These are phyloP conservation scores for Fusarium sp. DNA, from an alignment of 2,329 filamentous ascomycete genomes.

Conservation along the genomic window DNA sequence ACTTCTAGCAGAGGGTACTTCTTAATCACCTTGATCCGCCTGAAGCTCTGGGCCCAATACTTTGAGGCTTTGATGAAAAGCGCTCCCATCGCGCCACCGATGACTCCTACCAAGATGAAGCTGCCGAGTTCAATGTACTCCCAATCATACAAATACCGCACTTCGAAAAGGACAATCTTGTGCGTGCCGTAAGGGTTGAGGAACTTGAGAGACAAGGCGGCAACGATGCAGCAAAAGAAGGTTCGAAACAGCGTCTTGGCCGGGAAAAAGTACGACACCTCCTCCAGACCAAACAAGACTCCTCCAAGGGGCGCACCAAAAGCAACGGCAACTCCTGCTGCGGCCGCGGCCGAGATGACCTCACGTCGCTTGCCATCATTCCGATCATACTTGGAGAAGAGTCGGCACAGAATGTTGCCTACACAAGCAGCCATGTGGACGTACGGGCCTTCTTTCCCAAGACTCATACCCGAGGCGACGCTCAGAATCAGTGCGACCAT, in stretches of 20 bases:
- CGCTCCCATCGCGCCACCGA: slow-evolving; percentile 88
- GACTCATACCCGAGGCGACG: slow-evolving; percentile 90
- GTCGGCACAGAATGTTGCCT: slow-evolving; percentile 92
- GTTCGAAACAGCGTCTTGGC: slow-evolving; percentile 97
- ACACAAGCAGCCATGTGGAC: slow-evolving; percentile 98
- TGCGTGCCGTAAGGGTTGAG: slow-evolving; percentile 95
- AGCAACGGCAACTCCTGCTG: slow-evolving; percentile 92
- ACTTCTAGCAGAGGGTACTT: slow-evolving; percentile 89
- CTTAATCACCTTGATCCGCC: slow-evolving; percentile 85
- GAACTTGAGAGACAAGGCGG: slow-evolving; percentile 92
- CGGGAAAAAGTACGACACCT: slow-evolving; percentile 97
- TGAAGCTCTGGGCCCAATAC: slow-evolving; percentile 90
- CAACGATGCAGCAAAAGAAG: slow-evolving; percentile 97
- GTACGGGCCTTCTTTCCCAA: slow-evolving; percentile 95
- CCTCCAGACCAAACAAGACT: slow-evolving; percentile 93
- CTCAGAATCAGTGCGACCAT: slow-evolving; percentile 86
- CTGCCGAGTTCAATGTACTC: slow-evolving; percentile 89
- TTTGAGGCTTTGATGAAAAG: slow-evolving; percentile 97
- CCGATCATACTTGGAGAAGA: slow-evolving; percentile 94
- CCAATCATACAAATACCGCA: slow-evolving; percentile 93
- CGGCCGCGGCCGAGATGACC: slow-evolving; percentile 91
- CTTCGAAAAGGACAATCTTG: slow-evolving; percentile 97
- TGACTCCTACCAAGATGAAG: slow-evolving; percentile 87
- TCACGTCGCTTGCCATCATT: slow-evolving; percentile 97
- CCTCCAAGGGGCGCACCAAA: slow-evolving; percentile 92